Evolutionary conservation across 2,329 filamentous ascomycete species (phyloP), one percentile per base, ranked within the genome.

Genomic region (Phaeophleospora eucalypticola): DNA sequence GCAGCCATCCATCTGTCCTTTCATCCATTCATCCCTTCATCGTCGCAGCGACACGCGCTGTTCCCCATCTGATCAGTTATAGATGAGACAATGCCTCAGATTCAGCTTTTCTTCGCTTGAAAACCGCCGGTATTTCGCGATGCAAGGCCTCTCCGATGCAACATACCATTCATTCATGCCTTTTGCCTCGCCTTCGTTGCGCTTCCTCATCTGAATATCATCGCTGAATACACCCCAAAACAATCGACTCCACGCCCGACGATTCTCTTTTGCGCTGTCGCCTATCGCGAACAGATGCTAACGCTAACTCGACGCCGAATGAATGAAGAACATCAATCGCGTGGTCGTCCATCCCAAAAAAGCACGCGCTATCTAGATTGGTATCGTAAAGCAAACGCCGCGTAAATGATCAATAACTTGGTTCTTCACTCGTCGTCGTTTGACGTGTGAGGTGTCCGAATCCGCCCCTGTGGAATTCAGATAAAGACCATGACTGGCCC

Each of bases 211-310:
- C 24, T 29, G 24, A 6, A 29, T 29, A 29, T 12, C 12, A 12
- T 7, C 12, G 24, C 24, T 12, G 12, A 12, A 29, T 7, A n/a
- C n/a, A n/a, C n/a, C n/a, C n/a, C n/a, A 29, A 29, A 29, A 29
- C 24, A 29, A 29, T 29, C 7, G 12, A 6, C 12, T 12, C 24
- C 24, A 12, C 24, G 7, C 7, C 7, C 6, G 12, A 29, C 6
- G 7, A 29, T 29, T 46, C 44, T 38, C 35, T 29, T 45, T 51
- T 51, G 46, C 52, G 61, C 63, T 66, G 63, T 56, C 61, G 61
- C 62, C 62, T 64, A 64, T 36, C 58, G 60, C 63, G 59, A 48
- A 51, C 63, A 65, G 62, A 65, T 65, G 63, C 62, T 64, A 65
- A 58, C 58, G 59, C 62, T 60, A 57, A 53, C 52, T 52, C 36